These are phyloP conservation scores for Moesziomyces aphidis DNA, from an alignment of 1,284 basidiomycete species.

Conservation along the genomic window DNA sequence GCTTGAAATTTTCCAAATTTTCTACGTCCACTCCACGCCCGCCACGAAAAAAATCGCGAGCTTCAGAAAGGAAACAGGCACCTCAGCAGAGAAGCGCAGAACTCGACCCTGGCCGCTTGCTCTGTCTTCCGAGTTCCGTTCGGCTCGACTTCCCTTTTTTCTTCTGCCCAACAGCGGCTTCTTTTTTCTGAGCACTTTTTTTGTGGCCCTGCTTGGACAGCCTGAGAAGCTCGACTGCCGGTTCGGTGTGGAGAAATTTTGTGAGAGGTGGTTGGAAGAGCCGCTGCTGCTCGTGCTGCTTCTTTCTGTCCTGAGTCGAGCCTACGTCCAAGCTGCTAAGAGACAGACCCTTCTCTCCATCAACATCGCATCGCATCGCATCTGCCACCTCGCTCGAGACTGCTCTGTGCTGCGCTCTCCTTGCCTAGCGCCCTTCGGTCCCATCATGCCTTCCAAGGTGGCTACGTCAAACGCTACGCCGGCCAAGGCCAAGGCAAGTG, in stretches of 20 bases:
- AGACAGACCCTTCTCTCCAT: not conserved
- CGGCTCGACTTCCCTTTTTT: slow-evolving; percentile 4
- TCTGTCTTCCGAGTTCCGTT: slow-evolving; percentile 19
- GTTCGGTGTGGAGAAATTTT: slow-evolving; percentile 27
- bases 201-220: not conserved
- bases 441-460: slow-evolving; percentile 38
- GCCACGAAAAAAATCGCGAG: slow-evolving; percentile 6
- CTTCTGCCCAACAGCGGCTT: slow-evolving; percentile 3
- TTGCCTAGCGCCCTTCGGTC: not conserved
- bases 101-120: not conserved
- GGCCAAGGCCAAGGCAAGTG: slow-evolving; percentile 21
- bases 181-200: not conserved
- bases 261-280: not conserved
- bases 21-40: slow-evolving; percentile 11
- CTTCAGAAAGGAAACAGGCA: slow-evolving; percentile 4
- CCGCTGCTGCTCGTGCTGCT: no score
- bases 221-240: slow-evolving; percentile 6
- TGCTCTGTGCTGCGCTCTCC: no score
- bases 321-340: no score
- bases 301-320: no score
- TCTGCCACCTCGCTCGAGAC: no score
- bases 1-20: slow-evolving; percentile 44
- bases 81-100: no score
- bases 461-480: slow-evolving; percentile 14
- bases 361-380: not conserved